phyloP scores from a whole-genome alignment of 1,139 yeast species.

The Saccharomyces hybrid region DNA sequence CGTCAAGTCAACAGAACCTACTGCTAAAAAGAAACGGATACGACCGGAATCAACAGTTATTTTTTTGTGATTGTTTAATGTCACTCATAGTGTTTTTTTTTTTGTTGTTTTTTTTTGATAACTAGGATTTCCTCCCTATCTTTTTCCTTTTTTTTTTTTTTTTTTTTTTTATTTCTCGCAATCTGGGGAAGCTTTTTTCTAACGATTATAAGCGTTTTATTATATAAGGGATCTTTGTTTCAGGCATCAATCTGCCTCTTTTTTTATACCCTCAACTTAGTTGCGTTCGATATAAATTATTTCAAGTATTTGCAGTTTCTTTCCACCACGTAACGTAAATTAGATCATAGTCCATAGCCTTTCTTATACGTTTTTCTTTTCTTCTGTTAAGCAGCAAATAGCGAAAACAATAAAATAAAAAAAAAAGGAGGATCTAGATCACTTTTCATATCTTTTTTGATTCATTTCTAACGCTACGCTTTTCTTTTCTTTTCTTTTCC shows the following conservation, averaged over 20 bases:
- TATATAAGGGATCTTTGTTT: neutral
- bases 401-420: neutral
- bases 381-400: neutral
- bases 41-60: neutral
- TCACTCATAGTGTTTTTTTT: neutral
- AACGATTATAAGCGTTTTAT: neutral
- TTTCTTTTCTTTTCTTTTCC: neutral
- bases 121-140: neutral
- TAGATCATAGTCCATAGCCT: neutral
- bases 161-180: neutral
- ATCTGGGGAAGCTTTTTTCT: neutral
- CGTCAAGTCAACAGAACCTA: neutral
- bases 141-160: neutral
- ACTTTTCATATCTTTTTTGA: neutral
- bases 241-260: neutral
- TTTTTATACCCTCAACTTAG: neutral
- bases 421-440: neutral
- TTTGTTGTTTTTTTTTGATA: neutral
- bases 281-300: neutral
- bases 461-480: neutral
- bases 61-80: neutral
- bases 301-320: neutral
- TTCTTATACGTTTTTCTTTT: neutral
- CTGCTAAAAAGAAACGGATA: neutral
- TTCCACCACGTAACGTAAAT: neutral